Evolutionary conservation across 768 basidiomycete genomes (phyloP).

Genomic region (Amanita pallidorosea): DNA sequence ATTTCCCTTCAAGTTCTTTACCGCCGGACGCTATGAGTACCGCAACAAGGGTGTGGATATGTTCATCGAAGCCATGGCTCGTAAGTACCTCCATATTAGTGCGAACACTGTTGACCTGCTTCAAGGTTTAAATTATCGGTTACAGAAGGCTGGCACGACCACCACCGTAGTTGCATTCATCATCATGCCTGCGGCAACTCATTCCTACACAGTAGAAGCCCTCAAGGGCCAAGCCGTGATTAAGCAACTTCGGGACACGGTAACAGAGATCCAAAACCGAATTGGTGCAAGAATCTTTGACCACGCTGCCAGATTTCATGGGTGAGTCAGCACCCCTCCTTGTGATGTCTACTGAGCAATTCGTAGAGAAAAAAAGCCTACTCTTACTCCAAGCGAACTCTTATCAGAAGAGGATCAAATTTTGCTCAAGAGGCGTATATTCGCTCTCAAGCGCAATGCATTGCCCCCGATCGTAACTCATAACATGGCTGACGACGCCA

Average conservation of each 20-base stretch:
- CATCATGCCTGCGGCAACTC: slow-evolving; percentile 95
- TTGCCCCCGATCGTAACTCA: slow-evolving; percentile 97
- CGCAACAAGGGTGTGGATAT: slow-evolving; percentile 99
- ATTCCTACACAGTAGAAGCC: slow-evolving; percentile 96
- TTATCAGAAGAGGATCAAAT: slow-evolving; percentile 90
- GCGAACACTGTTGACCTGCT: neutral
- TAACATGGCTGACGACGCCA: slow-evolving; percentile 93
- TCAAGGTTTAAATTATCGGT: slow-evolving; percentile 38
- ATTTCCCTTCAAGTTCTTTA: slow-evolving; percentile 65
- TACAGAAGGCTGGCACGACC: slow-evolving; percentile 50
- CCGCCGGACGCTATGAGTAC: slow-evolving; percentile 98
- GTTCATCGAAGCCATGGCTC: slow-evolving; percentile 96
- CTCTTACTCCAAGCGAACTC: slow-evolving; percentile 65
- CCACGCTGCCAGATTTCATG: slow-evolving; percentile 85
- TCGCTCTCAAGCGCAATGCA: slow-evolving; percentile 89
- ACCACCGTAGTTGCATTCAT: slow-evolving; percentile 95
- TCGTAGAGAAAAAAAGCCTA: slow-evolving; percentile 58
- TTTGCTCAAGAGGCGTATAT: slow-evolving; percentile 89
- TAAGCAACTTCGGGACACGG: slow-evolving; percentile 92
- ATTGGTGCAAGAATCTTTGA: slow-evolving; percentile 91
- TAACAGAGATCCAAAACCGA: slow-evolving; percentile 89
- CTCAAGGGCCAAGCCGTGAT: slow-evolving; percentile 95
- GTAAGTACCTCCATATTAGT: slow-evolving; percentile 26
- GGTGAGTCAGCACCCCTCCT: slow-evolving; percentile 35
- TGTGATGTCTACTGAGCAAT: slow-evolving; percentile 3